These are phyloP conservation scores for Coniferiporia weirii DNA, from an alignment of 1,284 basidiomycete species.

Conservation along the genomic window DNA sequence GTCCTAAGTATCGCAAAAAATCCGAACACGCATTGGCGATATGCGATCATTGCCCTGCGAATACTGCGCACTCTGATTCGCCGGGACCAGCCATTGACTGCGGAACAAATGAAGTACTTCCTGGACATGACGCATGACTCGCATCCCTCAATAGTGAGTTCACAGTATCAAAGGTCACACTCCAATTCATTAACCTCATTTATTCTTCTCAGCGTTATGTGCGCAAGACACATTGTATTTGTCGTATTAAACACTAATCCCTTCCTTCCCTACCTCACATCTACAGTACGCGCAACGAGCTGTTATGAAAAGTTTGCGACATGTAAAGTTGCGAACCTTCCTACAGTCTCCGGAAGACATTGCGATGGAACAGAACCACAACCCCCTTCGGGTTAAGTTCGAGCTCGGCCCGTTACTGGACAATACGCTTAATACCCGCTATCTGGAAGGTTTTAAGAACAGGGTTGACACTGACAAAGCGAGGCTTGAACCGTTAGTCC, in stretches of 20 bases:
- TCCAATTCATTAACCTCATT: constrained; percentile 1
- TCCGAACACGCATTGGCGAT: constrained; percentile 78
- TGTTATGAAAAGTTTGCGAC: constrained; percentile 58
- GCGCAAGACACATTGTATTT: constrained; percentile 23
- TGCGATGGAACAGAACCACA: constrained; percentile 44
- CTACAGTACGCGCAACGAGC: constrained; percentile 63
- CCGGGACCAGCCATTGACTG: constrained; percentile 61
- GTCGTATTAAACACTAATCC: background rate
- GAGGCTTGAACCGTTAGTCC: constrained; percentile 40
- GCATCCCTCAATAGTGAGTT: constrained; percentile 58
- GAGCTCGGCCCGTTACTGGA: constrained; percentile 44
- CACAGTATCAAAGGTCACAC: constrained; percentile 1
- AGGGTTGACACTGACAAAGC: constrained; percentile 35
- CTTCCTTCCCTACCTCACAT: background rate
- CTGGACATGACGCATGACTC: constrained; percentile 52
- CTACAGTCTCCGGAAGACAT: constrained; percentile 52
- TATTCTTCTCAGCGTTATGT: constrained; percentile 50
- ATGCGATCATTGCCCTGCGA: constrained; percentile 69
- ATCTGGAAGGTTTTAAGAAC: constrained; percentile 45
- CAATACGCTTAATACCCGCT: constrained; percentile 50
- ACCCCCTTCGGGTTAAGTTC: constrained; percentile 53
- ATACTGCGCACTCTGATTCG: constrained; percentile 72
- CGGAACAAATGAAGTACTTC: constrained; percentile 51
- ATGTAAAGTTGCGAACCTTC: constrained; percentile 80
- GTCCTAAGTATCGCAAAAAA: constrained; percentile 51